A percentile compares a stretch with the other conserved stretches of the same genome.
Evolutionary conservation across 495 filamentous ascomycete species (phyloP).

Genomic region (Saxophila tyrrhenica): DNA sequence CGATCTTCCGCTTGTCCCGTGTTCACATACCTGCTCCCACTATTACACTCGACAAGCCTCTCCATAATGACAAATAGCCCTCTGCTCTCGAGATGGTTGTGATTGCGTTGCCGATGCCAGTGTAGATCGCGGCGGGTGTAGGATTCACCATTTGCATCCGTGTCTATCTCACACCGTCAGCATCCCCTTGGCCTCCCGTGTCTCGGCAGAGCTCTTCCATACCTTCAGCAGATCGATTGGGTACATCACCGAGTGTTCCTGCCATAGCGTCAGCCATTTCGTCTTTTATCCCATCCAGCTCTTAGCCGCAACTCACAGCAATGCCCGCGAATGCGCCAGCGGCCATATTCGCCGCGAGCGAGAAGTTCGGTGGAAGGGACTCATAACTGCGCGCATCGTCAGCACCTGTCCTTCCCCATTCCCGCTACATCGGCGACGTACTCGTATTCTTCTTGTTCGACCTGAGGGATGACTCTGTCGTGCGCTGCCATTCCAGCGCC

Average conservation of each 20-base stretch:
- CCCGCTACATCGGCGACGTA: constrained; percentile 10
- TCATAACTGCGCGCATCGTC: constrained; percentile 43
- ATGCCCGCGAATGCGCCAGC: constrained; percentile 97
- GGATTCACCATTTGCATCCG: constrained; percentile 96
- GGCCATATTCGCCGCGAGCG: constrained; percentile 64
- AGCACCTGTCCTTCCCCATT: neutral
- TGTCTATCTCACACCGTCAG: constrained; percentile 45
- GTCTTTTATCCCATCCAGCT: too few relatives aligned
- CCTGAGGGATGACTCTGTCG: constrained; percentile 20
- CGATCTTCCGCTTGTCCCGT: neutral
- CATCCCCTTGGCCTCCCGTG: neutral
- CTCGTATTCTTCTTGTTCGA: constrained; percentile 31
- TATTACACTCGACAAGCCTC: constrained; percentile 91
- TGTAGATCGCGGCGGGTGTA: constrained; percentile 72
- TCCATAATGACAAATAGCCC: constrained; percentile 84
- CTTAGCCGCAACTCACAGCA: constrained; percentile 54
- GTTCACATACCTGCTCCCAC: constrained; percentile 71
- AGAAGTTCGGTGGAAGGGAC: constrained; percentile 58
- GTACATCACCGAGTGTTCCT: constrained; percentile 94
- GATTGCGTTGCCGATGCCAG: constrained; percentile 81
- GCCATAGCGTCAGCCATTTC: constrained; percentile 11
- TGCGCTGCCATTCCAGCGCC: constrained; percentile 27
- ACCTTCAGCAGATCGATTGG: constrained; percentile 97
- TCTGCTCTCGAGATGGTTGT: constrained; percentile 83
- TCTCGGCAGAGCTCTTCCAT: constrained; percentile 23